A percentile compares a stretch with the other conserved stretches of the same genome.
Evolutionary conservation across 1,284 basidiomycete genomes (phyloP).

Genomic region (Farysia itapuensis): DNA sequence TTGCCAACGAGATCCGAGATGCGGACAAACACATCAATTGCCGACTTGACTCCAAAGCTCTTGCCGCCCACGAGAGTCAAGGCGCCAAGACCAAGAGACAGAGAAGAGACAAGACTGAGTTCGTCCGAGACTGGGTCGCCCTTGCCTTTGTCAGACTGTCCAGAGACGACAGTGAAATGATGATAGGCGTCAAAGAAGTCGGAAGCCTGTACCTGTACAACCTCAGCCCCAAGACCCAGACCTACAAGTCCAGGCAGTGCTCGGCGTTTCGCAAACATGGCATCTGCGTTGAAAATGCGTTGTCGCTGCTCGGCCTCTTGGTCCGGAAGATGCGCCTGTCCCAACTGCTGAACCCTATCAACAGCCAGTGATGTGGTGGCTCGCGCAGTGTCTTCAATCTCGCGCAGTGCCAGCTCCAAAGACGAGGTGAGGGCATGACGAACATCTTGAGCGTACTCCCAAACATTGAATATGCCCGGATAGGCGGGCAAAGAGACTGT

Average conservation of each 20-base stretch:
- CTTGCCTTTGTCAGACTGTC: conserved; percentile 40
- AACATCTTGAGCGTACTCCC: conserved; percentile 86
- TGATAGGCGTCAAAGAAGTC: conserved; percentile 89
- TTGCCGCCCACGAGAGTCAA: conserved; percentile 83
- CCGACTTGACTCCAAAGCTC: conserved; percentile 67
- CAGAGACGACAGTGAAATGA: conserved; percentile 50
- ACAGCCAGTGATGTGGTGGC: conserved; percentile 72
- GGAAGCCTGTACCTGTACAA: conserved; percentile 63
- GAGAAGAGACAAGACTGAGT: conserved; percentile 28
- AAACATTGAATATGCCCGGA: conserved; percentile 81
- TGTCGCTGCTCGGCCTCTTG: conserved; percentile 35
- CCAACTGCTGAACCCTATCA: conserved; percentile 69
- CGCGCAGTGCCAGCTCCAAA: conserved; percentile 77
- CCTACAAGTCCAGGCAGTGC: conserved; percentile 54
- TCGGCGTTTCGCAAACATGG: conserved; percentile 79
- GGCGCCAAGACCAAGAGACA: conserved; percentile 66
- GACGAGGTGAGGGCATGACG: conserved; percentile 76
- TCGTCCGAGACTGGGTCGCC: conserved; percentile 63
- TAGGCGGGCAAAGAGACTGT: conserved; percentile 68
- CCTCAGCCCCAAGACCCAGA: conserved; percentile 44
- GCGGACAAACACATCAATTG: conserved; percentile 50
- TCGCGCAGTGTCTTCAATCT: conserved; percentile 83
- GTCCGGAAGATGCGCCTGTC: conserved; percentile 75
- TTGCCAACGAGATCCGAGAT: conserved; percentile 72
- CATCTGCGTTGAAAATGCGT: conserved; percentile 88